Conservation (phyloP, 2,329 filamentous ascomycete species). For the Fusarium subtropicale region DNA sequence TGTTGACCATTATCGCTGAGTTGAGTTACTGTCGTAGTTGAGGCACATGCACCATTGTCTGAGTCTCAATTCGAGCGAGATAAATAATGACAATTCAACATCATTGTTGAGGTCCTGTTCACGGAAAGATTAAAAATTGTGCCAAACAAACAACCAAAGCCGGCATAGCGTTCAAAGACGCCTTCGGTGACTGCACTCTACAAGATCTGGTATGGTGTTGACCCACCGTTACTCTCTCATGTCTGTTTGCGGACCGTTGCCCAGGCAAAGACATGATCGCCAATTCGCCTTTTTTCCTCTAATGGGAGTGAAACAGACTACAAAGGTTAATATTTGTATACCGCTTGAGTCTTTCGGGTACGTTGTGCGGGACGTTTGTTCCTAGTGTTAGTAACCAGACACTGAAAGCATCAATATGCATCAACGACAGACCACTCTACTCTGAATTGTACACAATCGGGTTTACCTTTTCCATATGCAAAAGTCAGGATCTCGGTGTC, state of each 20-base stretch:
- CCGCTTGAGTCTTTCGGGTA: background rate
- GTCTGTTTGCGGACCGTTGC: constrained; percentile 16
- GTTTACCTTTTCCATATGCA: background rate
- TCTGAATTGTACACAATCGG: background rate
- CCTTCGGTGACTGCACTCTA: constrained; percentile 7
- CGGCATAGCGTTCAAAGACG: background rate
- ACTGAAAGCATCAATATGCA: background rate
- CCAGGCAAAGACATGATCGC: background rate
- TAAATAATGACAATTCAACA: background rate
- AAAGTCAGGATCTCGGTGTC: background rate
- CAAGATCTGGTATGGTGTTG: constrained; percentile 9
- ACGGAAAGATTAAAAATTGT: background rate
- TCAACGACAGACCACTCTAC: background rate
- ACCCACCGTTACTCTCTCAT: background rate
- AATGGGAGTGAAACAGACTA: background rate
- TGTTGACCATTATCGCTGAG: background rate
- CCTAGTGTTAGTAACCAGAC: background rate
- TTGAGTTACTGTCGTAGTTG: background rate
- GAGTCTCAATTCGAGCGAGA: background rate
- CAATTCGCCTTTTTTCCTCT: background rate
- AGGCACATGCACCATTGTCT: background rate
- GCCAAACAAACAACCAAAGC: constrained; percentile 9
- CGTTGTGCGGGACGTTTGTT: background rate
- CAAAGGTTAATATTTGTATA: background rate
- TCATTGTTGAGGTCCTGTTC: background rate